Conservation (phyloP, 495 filamentous ascomycete genomes). For the Penicillium mononematosum region DNA sequence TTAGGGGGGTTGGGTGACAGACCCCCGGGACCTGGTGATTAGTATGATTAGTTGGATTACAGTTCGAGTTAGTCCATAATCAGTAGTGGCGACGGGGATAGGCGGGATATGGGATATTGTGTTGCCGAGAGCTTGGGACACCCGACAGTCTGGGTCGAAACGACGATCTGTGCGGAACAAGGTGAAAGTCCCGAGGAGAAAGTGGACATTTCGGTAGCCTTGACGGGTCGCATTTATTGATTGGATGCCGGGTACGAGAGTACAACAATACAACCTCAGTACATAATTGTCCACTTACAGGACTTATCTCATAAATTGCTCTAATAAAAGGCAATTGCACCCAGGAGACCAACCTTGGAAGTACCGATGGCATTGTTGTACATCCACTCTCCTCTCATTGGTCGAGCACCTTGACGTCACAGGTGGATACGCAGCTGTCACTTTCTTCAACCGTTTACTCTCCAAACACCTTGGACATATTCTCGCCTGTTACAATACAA, state of each 20-base stretch:
- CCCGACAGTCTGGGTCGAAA: not conserved
- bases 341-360: too few relatives aligned
- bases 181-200: not conserved
- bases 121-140: not conserved
- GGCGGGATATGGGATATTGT: not conserved
- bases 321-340: too few relatives aligned
- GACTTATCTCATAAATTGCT: not conserved
- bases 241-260: too few relatives aligned
- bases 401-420: constrained; percentile 25
- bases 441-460: not conserved
- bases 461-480: not conserved
- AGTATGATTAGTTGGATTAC: not conserved
- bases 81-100: not conserved
- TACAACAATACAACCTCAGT: too few relatives aligned
- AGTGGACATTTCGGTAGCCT: not conserved
- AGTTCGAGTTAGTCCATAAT: not conserved
- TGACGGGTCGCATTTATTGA: not conserved
- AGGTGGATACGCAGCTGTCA: not conserved
- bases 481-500: not conserved
- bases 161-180: constrained; percentile 3
- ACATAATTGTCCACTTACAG: not conserved
- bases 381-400: not conserved
- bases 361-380: not conserved
- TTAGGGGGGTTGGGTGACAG: not conserved
- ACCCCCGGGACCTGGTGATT: not conserved